phyloP scores from a whole-genome alignment of 331 rosid species.

The Phaseolus coccineus region DNA sequence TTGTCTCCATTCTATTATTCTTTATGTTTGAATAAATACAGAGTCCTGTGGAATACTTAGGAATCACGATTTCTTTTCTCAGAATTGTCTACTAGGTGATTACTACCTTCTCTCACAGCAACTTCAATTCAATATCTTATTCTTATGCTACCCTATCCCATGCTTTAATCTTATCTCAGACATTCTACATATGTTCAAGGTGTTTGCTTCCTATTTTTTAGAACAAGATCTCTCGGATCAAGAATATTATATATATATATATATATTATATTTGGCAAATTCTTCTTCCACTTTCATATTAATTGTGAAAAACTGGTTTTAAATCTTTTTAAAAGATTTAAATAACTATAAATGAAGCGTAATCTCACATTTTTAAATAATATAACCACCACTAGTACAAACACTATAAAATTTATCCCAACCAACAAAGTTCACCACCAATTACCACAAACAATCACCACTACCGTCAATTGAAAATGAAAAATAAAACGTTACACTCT shows the following conservation, averaged over 20 bases:
- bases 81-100: constrained; percentile 34
- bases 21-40: constrained; percentile 28
- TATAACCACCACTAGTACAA: too few species aligned
- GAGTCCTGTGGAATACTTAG: constrained; percentile 41
- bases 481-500: too few species aligned
- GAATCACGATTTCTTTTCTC: constrained; percentile 41
- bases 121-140: constrained; percentile 37
- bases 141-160: constrained; percentile 39
- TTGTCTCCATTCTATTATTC: constrained; percentile 52
- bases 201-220: neutral
- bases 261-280: too few species aligned
- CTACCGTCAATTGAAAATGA: too few species aligned
- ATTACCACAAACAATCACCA: too few species aligned
- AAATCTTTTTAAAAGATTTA: too few species aligned
- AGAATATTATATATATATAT: neutral
- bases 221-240: constrained; percentile 3
- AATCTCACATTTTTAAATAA: too few species aligned
- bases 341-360: too few species aligned
- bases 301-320: too few species aligned
- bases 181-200: neutral
- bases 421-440: too few species aligned
- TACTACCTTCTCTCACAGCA: constrained; percentile 41
- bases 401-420: too few species aligned
- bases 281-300: too few species aligned
- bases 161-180: constrained; percentile 23